phyloP scores from a whole-genome alignment of 805 yeast genomes.

The Wickerhamiella musiphila region DNA sequence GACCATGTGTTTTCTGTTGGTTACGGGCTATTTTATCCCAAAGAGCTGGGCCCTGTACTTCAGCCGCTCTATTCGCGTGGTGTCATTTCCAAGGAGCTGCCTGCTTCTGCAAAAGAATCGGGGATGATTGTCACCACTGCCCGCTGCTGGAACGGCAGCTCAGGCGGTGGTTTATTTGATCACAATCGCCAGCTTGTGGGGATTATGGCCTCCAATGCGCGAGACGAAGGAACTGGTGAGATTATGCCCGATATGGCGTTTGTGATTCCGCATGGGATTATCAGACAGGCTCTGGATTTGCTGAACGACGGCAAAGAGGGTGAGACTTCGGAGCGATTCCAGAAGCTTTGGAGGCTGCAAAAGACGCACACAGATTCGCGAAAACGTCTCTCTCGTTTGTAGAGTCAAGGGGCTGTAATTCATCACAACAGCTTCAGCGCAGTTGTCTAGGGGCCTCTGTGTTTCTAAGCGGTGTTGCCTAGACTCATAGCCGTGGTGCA shows the following conservation, averaged over 20 bases:
- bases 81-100: slow-evolving; percentile 6
- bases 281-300: slow-evolving; percentile 11
- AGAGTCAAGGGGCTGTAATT: too few relatives aligned
- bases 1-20: slow-evolving; percentile 18
- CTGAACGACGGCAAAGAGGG: neutral
- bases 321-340: slow-evolving; percentile 4
- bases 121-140: slow-evolving; percentile 20
- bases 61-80: slow-evolving; percentile 20
- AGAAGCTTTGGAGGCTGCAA: slow-evolving; percentile 11
- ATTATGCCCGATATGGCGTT: slow-evolving; percentile 23
- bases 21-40: slow-evolving; percentile 21
- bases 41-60: slow-evolving; percentile 8
- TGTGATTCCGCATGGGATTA: slow-evolving; percentile 18
- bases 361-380: slow-evolving; percentile 7
- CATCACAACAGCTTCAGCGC: too few relatives aligned
- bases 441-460: too few relatives aligned
- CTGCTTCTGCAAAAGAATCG: slow-evolving; percentile 3
- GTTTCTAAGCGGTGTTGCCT: too few relatives aligned
- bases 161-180: slow-evolving; percentile 22
- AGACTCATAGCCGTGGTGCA: too few relatives aligned
- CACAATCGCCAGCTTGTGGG: slow-evolving; percentile 18
- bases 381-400: neutral
- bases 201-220: slow-evolving; percentile 23
- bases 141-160: slow-evolving; percentile 25
- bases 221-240: slow-evolving; percentile 18